phyloP scores from a whole-genome alignment of 2,329 filamentous ascomycete species.

The Colletotrichum destructivum region DNA sequence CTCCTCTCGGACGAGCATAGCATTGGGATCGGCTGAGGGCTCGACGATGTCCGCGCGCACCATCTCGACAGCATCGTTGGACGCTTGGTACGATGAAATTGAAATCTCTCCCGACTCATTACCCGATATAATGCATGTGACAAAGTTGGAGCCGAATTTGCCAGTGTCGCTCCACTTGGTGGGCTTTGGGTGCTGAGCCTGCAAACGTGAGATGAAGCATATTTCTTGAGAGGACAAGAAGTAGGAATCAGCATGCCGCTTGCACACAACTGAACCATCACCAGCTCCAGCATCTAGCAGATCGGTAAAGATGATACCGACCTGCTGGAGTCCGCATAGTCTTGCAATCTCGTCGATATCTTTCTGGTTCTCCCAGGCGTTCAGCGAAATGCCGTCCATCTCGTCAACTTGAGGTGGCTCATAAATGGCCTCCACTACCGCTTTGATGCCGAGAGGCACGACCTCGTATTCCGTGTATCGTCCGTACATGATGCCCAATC shows the following conservation, averaged over 20 bases:
- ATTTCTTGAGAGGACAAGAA: slow-evolving; percentile 95
- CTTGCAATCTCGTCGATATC: slow-evolving; percentile 85
- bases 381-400: slow-evolving; percentile 87
- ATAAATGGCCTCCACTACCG: slow-evolving; percentile 96
- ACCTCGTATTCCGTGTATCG: slow-evolving; percentile 92
- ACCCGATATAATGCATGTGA: slow-evolving; percentile 95
- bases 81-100: slow-evolving; percentile 94
- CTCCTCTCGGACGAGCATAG: slow-evolving; percentile 95
- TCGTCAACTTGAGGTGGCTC: slow-evolving; percentile 95
- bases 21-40: slow-evolving; percentile 90
- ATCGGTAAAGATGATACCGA: slow-evolving; percentile 97
- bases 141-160: slow-evolving; percentile 94
- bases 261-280: slow-evolving; percentile 92
- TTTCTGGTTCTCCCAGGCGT: slow-evolving; percentile 87
- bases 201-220: slow-evolving; percentile 87
- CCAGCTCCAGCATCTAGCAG: slow-evolving; percentile 85
- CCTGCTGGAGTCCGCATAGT: slow-evolving; percentile 86
- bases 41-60: slow-evolving; percentile 95
- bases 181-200: slow-evolving; percentile 88
- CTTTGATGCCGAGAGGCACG: slow-evolving; percentile 94
- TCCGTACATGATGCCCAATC: slow-evolving; percentile 92
- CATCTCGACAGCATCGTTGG: slow-evolving; percentile 97
- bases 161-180: slow-evolving; percentile 98
- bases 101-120: slow-evolving; percentile 91
- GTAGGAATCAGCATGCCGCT: slow-evolving; percentile 95